phyloP scores from a whole-genome alignment of 148 eudicot species.

The Polygonum maritimum region DNA sequence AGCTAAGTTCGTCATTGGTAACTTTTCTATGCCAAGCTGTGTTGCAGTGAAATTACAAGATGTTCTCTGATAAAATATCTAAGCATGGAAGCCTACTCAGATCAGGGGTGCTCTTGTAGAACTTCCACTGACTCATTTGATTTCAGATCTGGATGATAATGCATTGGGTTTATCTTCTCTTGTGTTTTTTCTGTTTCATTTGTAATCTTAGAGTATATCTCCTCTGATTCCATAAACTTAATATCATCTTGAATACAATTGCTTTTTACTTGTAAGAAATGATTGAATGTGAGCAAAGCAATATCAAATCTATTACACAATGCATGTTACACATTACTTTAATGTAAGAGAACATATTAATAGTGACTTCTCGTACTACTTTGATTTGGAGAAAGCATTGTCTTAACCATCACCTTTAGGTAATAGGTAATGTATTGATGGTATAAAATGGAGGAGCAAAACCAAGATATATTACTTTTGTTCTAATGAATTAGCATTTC shows the following conservation, averaged over 20 bases:
- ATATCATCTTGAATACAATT: not conserved
- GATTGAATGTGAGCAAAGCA: not conserved
- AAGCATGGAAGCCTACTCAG: not conserved
- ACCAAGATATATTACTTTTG: not conserved
- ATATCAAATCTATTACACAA: not conserved
- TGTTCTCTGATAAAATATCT: not conserved
- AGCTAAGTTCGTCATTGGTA: not conserved
- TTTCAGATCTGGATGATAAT: not conserved
- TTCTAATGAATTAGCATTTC: not conserved
- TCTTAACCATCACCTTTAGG: not conserved
- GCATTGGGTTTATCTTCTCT: not conserved
- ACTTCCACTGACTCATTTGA: not conserved
- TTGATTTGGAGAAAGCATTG: not conserved
- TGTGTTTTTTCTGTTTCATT: not conserved
- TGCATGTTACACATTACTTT: not conserved
- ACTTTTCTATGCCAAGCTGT: not conserved
- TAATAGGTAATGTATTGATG: not conserved
- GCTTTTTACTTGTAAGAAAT: not conserved
- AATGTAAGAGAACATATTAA: not conserved
- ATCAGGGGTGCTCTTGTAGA: not conserved
- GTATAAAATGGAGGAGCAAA: not conserved
- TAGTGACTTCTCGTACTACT: not conserved
- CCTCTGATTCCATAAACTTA: not conserved
- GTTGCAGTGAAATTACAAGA: not conserved
- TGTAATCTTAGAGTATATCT: not conserved